Evolutionary conservation across 805 yeast genomes (phyloP).

Genomic region (Candida argentea): DNA sequence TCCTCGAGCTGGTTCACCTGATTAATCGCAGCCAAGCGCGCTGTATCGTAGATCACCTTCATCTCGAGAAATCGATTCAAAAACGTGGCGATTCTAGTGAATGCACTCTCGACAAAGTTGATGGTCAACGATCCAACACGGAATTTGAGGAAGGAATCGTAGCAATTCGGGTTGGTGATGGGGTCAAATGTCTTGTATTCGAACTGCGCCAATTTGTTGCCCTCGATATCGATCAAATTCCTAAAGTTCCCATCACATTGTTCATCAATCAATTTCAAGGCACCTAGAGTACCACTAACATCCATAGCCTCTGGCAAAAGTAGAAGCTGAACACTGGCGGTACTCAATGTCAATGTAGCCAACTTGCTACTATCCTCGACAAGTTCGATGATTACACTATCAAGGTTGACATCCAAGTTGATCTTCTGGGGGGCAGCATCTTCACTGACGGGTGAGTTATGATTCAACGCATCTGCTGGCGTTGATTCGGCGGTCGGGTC

Average conservation of each 20-base stretch:
- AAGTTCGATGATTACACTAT: conserved; percentile 62
- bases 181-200: conserved; percentile 71
- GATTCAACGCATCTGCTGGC: conserved; percentile 63
- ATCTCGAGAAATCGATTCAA: conserved; percentile 68
- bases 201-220: conserved; percentile 70
- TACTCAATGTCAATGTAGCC: conserved; percentile 67
- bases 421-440: conserved; percentile 66
- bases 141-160: conserved; percentile 48
- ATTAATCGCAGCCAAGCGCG: conserved; percentile 79
- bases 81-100: conserved; percentile 55
- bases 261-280: conserved; percentile 68
- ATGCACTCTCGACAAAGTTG: conserved; percentile 74
- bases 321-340: conserved; percentile 58
- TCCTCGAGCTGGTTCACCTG: conserved; percentile 60
- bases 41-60: conserved; percentile 84
- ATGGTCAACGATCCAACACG: conserved; percentile 68
- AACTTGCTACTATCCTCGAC: conserved; percentile 77
- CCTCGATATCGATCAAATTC: conserved; percentile 69
- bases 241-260: conserved; percentile 54
- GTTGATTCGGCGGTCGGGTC: conserved; percentile 60
- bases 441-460: conserved; percentile 47
- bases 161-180: conserved; percentile 36
- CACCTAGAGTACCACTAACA: conserved; percentile 65
- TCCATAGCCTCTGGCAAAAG: conserved; percentile 72
- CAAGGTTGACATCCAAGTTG: conserved; percentile 56